phyloP scores from a whole-genome alignment of 148 eudicot species.

The Rhododendron simsii region DNA sequence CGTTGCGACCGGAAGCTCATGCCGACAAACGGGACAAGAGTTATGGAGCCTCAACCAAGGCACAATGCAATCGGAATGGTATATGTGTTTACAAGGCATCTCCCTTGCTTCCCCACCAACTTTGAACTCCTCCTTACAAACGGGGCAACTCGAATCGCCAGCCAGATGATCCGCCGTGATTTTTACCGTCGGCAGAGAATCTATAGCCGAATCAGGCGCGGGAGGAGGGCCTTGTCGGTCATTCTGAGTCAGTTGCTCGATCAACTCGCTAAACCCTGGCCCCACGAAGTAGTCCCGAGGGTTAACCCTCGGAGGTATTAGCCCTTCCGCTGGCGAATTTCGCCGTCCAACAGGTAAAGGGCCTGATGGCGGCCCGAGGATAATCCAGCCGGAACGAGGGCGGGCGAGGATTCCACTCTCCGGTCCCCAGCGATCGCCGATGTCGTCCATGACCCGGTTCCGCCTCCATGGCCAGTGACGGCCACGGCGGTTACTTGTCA shows the following conservation, averaged over 20 bases:
- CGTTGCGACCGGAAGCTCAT: slow-evolving; percentile 26
- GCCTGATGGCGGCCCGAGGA: slow-evolving; percentile 27
- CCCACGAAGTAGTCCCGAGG: slow-evolving; percentile 58
- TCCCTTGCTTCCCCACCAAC: slow-evolving; percentile 66
- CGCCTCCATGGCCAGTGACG: slow-evolving; percentile 24
- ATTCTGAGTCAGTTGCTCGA: slow-evolving; percentile 62
- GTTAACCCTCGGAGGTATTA: slow-evolving; percentile 32
- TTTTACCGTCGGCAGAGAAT: slow-evolving; percentile 44
- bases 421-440: slow-evolving; percentile 39
- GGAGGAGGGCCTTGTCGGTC: slow-evolving; percentile 79
- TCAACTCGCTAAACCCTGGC: slow-evolving; percentile 51
- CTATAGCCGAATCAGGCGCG: slow-evolving; percentile 53
- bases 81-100: slow-evolving; percentile 73
- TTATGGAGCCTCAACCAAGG: slow-evolving; percentile 93
- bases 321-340: background rate
- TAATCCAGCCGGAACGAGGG: slow-evolving; percentile 37
- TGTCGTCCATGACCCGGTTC: slow-evolving; percentile 11
- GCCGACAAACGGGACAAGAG: slow-evolving; percentile 89
- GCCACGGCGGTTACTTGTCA: background rate
- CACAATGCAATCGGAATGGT: slow-evolving; percentile 74
- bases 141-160: slow-evolving; percentile 56
- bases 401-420: slow-evolving; percentile 32
- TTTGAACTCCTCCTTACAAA: slow-evolving; percentile 74
- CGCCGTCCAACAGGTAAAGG: background rate
- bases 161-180: slow-evolving; percentile 41